Conservation (phyloP, 192 early-diverging fungal genomes). For the Coemansia javaensis region DNA sequence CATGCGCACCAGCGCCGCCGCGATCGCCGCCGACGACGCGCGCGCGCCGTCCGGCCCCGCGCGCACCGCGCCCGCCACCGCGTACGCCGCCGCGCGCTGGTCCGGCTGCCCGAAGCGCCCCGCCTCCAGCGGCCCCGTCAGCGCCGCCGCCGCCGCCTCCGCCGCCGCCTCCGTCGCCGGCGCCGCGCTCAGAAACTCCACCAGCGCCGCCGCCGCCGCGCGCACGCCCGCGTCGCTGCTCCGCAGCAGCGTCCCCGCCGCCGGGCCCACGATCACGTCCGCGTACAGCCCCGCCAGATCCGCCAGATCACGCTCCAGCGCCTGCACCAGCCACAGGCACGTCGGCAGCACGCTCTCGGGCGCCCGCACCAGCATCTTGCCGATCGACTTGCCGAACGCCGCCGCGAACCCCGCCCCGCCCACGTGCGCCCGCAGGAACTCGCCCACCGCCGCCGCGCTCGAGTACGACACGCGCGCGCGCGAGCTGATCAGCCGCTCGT, state of each 20-base stretch:
- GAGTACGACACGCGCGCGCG: constrained; percentile 21
- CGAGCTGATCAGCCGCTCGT: constrained; percentile 12
- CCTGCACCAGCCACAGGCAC: constrained; percentile 58
- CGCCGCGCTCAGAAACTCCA: constrained; percentile 20
- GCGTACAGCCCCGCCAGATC: too few species aligned
- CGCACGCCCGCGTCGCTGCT: constrained; percentile 31
- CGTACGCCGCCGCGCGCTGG: constrained; percentile 63
- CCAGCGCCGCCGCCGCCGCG: constrained; percentile 17
- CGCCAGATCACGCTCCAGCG: too few species aligned
- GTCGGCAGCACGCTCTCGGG: constrained; percentile 73
- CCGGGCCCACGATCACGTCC: constrained; percentile 54
- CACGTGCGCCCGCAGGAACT: constrained; percentile 58
- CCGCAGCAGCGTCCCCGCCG: constrained; percentile 30
- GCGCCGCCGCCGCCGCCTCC: constrained; percentile 8
- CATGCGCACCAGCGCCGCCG: constrained; percentile 64
- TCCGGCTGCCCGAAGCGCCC: constrained; percentile 62
- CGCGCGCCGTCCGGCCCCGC: constrained; percentile 23
- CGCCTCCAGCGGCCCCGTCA: constrained; percentile 40
- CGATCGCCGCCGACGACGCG: constrained; percentile 42
- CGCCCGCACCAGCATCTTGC: constrained; percentile 76
- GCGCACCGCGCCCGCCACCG: constrained; percentile 45
- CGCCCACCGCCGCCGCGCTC: constrained; percentile 45
- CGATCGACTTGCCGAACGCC: constrained; percentile 60
- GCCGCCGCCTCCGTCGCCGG: constrained; percentile 21
- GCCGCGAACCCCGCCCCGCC: constrained; percentile 52